Conservation (phyloP, 192 early-diverging fungal species). For the Umbelopsis sp. region DNA sequence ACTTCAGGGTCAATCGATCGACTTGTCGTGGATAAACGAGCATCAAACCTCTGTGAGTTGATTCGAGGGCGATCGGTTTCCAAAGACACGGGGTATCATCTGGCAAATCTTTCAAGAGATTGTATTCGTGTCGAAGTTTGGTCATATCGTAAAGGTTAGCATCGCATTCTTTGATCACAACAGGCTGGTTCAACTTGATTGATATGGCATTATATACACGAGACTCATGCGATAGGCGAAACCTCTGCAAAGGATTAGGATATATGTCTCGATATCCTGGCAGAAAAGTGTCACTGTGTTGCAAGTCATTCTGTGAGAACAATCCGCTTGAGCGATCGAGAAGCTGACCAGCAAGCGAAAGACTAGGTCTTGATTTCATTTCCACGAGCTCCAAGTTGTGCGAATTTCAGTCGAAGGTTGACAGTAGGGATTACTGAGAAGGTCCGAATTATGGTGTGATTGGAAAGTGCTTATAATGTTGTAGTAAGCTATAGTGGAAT, state of each 20-base stretch:
- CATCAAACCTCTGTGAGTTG: constrained; percentile 20
- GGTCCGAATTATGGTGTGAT: no score
- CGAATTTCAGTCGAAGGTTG: no score
- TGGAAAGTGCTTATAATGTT: no score
- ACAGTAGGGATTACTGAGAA: no score
- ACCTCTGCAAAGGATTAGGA: not conserved
- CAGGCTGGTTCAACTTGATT: not conserved
- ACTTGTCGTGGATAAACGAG: constrained; percentile 13
- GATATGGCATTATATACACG: constrained; percentile 11
- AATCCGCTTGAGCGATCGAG: not conserved
- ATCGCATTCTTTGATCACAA: constrained; percentile 19
- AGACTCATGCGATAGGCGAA: not conserved
- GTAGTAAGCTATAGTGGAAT: no score
- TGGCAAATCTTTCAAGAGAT: constrained; percentile 12
- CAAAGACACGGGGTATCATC: not conserved
- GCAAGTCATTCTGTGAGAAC: not conserved
- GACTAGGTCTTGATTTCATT: constrained; percentile 7
- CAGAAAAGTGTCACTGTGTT: not conserved
- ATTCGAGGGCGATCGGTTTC: constrained; percentile 19
- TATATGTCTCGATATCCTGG: constrained; percentile 13
- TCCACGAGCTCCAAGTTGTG: no score
- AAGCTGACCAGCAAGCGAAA: constrained; percentile 1
- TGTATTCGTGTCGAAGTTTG: constrained; percentile 28
- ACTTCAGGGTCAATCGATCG: not conserved
- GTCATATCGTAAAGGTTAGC: constrained; percentile 28